Conservation (phyloP, 140 eudicot genomes). For the Senecio squalidus region DNA sequence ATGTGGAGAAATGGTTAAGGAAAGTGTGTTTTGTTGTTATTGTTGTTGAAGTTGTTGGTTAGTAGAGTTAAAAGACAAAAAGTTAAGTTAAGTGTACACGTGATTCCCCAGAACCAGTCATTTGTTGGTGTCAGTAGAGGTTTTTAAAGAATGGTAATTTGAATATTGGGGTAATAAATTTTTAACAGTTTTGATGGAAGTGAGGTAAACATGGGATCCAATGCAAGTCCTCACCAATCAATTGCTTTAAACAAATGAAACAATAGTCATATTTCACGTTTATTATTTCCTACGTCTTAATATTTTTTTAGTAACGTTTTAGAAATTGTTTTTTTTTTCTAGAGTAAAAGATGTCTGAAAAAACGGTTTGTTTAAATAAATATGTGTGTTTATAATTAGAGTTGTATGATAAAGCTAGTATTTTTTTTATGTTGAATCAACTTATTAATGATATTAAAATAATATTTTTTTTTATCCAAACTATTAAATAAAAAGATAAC, state of each 20-base stretch:
- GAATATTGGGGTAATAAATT: constrained; percentile 6
- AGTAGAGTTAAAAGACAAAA: constrained; percentile 19
- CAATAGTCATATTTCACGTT: not conserved
- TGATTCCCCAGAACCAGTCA: constrained; percentile 20
- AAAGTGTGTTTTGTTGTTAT: constrained; percentile 1
- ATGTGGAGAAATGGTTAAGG: constrained; percentile 12
- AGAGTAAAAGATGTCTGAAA: too few relatives aligned
- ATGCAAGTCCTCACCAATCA: constrained; percentile 23
- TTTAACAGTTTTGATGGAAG: constrained; percentile 11
- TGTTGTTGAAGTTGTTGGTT: constrained; percentile 20
- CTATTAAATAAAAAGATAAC: too few relatives aligned
- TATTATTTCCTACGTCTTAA: too few relatives aligned
- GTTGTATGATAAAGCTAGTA: too few relatives aligned
- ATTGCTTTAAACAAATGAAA: not conserved
- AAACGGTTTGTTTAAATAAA: too few relatives aligned
- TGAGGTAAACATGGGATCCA: constrained; percentile 24
- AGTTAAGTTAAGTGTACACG: constrained; percentile 28
- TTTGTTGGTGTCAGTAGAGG: constrained; percentile 26
- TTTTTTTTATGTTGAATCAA: too few relatives aligned
- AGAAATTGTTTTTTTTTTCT: too few relatives aligned
- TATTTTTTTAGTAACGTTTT: too few relatives aligned
- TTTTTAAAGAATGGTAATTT: constrained; percentile 10
- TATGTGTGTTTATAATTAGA: too few relatives aligned
- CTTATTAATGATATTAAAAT: too few relatives aligned
- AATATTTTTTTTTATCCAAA: too few relatives aligned